Evolutionary conservation across 208 protist genomes (phyloP).

Genomic region (Leishmania gerbilli): DNA sequence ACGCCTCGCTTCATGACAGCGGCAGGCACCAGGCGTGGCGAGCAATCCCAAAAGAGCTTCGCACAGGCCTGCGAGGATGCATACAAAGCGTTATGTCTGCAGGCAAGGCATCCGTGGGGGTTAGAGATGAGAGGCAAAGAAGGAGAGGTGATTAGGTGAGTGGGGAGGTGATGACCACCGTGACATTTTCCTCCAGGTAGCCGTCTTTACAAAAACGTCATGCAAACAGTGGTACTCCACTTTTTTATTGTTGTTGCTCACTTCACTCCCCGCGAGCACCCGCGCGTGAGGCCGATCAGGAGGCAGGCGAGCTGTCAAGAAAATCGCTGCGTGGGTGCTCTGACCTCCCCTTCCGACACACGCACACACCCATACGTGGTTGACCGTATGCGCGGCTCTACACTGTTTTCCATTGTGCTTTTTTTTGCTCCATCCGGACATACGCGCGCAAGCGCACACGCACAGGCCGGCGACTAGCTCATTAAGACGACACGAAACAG

Average conservation of each 20-base stretch:
- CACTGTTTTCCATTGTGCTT: background rate
- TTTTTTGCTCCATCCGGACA: background rate
- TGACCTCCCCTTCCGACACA: background rate
- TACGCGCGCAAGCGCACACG: constrained; percentile 1
- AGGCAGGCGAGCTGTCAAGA: background rate
- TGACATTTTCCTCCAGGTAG: background rate
- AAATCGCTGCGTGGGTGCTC: background rate
- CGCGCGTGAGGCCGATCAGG: background rate
- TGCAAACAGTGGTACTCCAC: background rate
- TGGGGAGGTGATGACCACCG: background rate
- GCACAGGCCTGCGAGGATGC: background rate
- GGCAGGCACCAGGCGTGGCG: background rate
- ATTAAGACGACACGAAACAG: constrained; percentile 2
- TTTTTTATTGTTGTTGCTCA: background rate
- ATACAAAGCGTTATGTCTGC: background rate
- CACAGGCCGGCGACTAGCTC: background rate
- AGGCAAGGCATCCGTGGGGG: too few species aligned
- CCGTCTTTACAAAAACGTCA: background rate
- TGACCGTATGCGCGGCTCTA: background rate
- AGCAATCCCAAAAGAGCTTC: background rate
- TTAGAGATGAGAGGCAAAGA: background rate
- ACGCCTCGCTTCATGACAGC: constrained; percentile 17
- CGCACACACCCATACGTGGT: background rate
- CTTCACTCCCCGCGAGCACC: background rate
- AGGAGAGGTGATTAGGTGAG: background rate